Percentiles rank a stretch among this genome's conserved stretches.
phyloP scores from a whole-genome alignment of 1,139 yeast species.

The Tardiomyces blankii region DNA sequence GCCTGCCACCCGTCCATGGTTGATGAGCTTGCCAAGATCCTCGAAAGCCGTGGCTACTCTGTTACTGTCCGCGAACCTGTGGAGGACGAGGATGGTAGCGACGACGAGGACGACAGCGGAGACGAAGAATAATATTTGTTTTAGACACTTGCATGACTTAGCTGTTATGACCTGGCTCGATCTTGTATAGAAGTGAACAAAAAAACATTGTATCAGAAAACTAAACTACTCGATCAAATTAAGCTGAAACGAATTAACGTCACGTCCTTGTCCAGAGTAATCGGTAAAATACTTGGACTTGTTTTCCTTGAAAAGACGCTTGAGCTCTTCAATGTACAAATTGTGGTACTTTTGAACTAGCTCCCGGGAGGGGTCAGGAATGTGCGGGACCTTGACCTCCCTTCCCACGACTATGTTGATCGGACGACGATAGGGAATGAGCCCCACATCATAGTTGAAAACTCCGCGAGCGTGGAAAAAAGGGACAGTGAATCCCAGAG shows the following conservation, averaged over 20 bases:
- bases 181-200: too few species aligned
- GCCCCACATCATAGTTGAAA: constrained; percentile 85
- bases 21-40: constrained; percentile 36
- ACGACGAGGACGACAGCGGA: constrained; percentile 1
- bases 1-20: constrained; percentile 64
- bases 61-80: constrained; percentile 35
- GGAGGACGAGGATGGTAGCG: constrained; percentile 23
- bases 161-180: too few species aligned
- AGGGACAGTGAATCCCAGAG: constrained; percentile 77
- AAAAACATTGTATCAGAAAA: too few species aligned
- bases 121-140: too few species aligned
- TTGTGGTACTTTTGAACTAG: constrained; percentile 63
- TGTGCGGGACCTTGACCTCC: constrained; percentile 62
- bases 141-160: too few species aligned
- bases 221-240: not conserved
- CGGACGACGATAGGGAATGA: constrained; percentile 75
- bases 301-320: constrained; percentile 56
- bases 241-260: not conserved
- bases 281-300: constrained; percentile 36
- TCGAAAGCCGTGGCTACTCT: constrained; percentile 46
- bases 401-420: constrained; percentile 64
- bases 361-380: constrained; percentile 33
- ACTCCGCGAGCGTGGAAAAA: constrained; percentile 88
- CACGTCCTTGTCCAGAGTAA: constrained; percentile 1
- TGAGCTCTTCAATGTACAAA: constrained; percentile 57